A percentile compares a stretch with the other conserved stretches of the same genome.
phyloP scores from a whole-genome alignment of 441 rosid species.

The Kokia cookei region DNA sequence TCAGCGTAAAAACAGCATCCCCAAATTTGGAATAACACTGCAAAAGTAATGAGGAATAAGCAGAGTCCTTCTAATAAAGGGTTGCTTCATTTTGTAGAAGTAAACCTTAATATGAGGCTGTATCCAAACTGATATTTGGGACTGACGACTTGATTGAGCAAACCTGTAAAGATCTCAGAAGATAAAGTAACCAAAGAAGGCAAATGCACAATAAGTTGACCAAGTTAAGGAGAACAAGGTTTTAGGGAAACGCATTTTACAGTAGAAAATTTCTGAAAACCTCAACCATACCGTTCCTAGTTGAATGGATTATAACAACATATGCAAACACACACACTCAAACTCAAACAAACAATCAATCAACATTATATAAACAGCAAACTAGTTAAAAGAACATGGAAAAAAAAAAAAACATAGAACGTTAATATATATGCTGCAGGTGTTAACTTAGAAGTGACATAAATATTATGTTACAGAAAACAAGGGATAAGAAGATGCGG shows the following conservation, averaged over 20 bases:
- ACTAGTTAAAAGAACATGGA: neutral
- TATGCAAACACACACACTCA: neutral
- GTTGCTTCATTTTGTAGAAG: constrained; percentile 11
- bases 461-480: neutral
- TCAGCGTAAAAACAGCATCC: constrained; percentile 72
- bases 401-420: neutral
- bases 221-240: neutral
- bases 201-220: neutral
- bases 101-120: constrained; percentile 81
- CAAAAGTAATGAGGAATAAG: constrained; percentile 24
- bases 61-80: constrained; percentile 7
- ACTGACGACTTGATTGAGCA: constrained; percentile 61
- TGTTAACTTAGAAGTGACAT: neutral
- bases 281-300: neutral
- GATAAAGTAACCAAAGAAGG: constrained; percentile 11
- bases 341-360: neutral
- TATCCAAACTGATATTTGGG: constrained; percentile 90
- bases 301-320: neutral
- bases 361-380: neutral
- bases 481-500: neutral
- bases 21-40: constrained; percentile 87
- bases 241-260: neutral
- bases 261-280: neutral
- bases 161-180: constrained; percentile 51
- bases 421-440: neutral